These are phyloP conservation scores for Pholiota conissans DNA, from an alignment of 768 basidiomycete genomes.

Conservation along the genomic window DNA sequence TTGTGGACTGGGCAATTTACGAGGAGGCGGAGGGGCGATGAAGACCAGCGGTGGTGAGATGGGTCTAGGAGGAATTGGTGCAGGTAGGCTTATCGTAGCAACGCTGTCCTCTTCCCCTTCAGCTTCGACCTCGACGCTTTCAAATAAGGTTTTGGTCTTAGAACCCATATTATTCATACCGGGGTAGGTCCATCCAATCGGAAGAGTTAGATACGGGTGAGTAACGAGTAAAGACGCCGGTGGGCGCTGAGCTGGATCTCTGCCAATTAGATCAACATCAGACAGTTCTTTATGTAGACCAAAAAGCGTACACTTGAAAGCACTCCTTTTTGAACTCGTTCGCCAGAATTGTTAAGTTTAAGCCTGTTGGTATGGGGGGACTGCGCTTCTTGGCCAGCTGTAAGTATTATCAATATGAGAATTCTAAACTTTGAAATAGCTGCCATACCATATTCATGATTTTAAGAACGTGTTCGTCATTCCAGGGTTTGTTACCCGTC, in stretches of 20 bases:
- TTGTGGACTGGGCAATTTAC: slow-evolving; percentile 2
- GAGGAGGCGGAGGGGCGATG: slow-evolving; percentile 17
- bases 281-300: not conserved
- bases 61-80: slow-evolving; percentile 5
- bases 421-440: not conserved
- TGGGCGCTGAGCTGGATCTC: slow-evolving; percentile 71
- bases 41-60: slow-evolving; percentile 16
- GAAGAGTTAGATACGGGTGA: slow-evolving; percentile 64
- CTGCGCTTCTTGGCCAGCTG: slow-evolving; percentile 68
- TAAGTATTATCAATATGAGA: slow-evolving; percentile 1
- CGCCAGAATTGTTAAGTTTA: slow-evolving; percentile 60
- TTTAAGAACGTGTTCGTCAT: slow-evolving; percentile 57
- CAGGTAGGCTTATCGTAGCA: not conserved
- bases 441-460: slow-evolving; percentile 77
- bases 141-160: not conserved
- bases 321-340: slow-evolving; percentile 75
- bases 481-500: slow-evolving; percentile 90
- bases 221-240: slow-evolving; percentile 60
- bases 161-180: slow-evolving; percentile 18
- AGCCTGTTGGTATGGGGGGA: slow-evolving; percentile 75
- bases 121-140: too few species aligned
- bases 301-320: slow-evolving; percentile 64
- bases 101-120: slow-evolving; percentile 1
- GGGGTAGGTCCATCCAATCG: slow-evolving; percentile 49
- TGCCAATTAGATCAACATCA: slow-evolving; percentile 23